Evolutionary conservation across 371 early-diverging fungal genomes (phyloP).

Genomic region (Mortierella sp.): DNA sequence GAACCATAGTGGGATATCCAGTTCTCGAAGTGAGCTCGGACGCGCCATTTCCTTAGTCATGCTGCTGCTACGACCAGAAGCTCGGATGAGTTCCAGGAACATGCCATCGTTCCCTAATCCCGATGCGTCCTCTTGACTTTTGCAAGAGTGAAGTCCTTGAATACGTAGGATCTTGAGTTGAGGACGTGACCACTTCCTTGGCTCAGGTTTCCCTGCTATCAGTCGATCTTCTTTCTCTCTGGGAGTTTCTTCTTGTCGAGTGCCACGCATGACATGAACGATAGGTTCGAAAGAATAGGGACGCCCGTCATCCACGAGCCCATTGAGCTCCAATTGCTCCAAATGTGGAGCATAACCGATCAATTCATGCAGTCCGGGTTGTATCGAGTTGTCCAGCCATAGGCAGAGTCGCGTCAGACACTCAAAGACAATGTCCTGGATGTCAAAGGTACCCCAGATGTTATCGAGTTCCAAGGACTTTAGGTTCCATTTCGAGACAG

Average conservation of each 20-base stretch:
- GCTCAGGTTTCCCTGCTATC: not conserved
- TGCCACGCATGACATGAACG: conserved; percentile 1
- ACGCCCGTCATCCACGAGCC: not conserved
- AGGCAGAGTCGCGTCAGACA: too few species aligned
- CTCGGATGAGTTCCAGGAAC: not conserved
- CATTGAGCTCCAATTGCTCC: not conserved
- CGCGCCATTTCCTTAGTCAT: not conserved
- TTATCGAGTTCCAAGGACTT: too few species aligned
- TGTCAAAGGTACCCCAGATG: too few species aligned
- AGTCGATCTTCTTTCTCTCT: not conserved
- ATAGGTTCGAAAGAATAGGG: not conserved
- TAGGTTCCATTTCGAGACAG: too few species aligned
- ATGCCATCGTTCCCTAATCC: not conserved
- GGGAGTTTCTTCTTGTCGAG: not conserved
- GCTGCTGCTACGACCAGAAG: not conserved
- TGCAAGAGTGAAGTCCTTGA: not conserved
- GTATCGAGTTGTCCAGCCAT: too few species aligned
- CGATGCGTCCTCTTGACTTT: too few species aligned
- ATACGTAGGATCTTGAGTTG: not conserved
- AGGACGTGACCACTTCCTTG: conserved; percentile 2
- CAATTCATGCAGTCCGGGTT: too few species aligned
- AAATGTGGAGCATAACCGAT: too few species aligned
- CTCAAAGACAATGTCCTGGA: too few species aligned
- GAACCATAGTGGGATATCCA: not conserved
- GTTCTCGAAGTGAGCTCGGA: conserved; percentile 1